Conservation (phyloP, 2,329 filamentous ascomycete species). For the Xylaria sp. region DNA sequence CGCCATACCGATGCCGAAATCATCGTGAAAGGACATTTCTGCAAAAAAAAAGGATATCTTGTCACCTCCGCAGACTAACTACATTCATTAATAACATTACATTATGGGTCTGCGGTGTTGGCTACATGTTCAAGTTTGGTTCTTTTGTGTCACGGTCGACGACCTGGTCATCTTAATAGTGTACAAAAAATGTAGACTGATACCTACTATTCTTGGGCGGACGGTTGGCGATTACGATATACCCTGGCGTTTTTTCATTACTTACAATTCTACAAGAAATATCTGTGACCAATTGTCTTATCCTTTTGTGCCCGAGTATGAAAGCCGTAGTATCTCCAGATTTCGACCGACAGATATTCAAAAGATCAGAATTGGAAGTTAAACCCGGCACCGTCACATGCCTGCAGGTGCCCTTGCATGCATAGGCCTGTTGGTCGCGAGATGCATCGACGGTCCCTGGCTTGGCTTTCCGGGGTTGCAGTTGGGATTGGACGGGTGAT, state of each 20-base stretch:
- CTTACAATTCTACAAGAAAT: neutral
- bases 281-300: neutral
- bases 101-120: neutral
- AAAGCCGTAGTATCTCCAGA: slow-evolving; percentile 12
- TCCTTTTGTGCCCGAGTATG: neutral
- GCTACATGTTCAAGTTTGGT: neutral
- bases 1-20: slow-evolving; percentile 51
- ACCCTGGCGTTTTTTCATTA: slow-evolving; percentile 18
- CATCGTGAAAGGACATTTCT: slow-evolving; percentile 1
- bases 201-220: neutral
- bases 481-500: neutral
- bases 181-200: neutral
- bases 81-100: neutral
- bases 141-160: neutral
- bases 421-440: slow-evolving; percentile 4
- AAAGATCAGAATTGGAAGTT: slow-evolving; percentile 16
- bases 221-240: slow-evolving; percentile 22
- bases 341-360: no score
- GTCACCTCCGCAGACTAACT: neutral
- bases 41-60: slow-evolving; percentile 4
- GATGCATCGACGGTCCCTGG: slow-evolving; percentile 12
- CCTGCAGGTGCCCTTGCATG: slow-evolving; percentile 2
- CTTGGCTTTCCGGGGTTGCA: slow-evolving; percentile 1
- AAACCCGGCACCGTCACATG: slow-evolving; percentile 5
- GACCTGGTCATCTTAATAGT: neutral